Evolutionary conservation across 352 stramenopile species (phyloP).

Genomic region (Pythium brassicae): DNA sequence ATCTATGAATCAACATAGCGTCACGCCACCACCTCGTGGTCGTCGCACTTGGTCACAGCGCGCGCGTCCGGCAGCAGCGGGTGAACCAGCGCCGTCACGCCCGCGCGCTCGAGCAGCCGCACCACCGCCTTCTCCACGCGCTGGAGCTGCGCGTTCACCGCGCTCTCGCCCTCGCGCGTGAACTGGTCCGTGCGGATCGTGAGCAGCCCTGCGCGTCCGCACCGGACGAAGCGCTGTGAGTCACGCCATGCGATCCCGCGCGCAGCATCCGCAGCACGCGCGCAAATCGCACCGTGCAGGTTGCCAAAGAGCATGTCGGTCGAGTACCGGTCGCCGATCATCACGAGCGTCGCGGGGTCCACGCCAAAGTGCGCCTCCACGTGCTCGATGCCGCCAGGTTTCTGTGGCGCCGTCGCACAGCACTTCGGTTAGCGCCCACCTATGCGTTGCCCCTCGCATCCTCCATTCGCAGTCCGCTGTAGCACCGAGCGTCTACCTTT

Average conservation of each 20-base stretch:
- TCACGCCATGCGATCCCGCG: too few species aligned
- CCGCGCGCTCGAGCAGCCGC: slow-evolving; percentile 32
- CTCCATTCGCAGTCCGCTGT: too few species aligned
- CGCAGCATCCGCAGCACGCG: too few species aligned
- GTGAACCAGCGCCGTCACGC: slow-evolving; percentile 38
- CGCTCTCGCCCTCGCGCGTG: slow-evolving; percentile 49
- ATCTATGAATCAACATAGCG: not conserved
- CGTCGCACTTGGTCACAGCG: slow-evolving; percentile 2
- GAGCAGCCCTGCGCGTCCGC: slow-evolving; percentile 71
- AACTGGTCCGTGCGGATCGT: slow-evolving; percentile 94
- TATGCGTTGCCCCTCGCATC: too few species aligned
- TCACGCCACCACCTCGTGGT: not conserved
- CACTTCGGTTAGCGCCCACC: not conserved
- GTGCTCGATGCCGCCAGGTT: slow-evolving; percentile 89
- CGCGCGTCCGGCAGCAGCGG: slow-evolving; percentile 19
- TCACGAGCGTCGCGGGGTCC: slow-evolving; percentile 82
- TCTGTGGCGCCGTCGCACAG: too few species aligned
- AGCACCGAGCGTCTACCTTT: too few species aligned
- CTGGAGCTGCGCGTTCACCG: slow-evolving; percentile 68
- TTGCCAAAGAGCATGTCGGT: slow-evolving; percentile 98
- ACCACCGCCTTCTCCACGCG: slow-evolving; percentile 63
- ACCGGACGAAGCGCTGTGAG: not conserved
- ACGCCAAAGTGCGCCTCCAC: slow-evolving; percentile 84
- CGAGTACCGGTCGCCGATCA: slow-evolving; percentile 96
- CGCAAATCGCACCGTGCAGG: slow-evolving; percentile 66